Base-by-base conservation (phyloP, 768 basidiomycete species). In the Amanita polypyramis region DNA sequence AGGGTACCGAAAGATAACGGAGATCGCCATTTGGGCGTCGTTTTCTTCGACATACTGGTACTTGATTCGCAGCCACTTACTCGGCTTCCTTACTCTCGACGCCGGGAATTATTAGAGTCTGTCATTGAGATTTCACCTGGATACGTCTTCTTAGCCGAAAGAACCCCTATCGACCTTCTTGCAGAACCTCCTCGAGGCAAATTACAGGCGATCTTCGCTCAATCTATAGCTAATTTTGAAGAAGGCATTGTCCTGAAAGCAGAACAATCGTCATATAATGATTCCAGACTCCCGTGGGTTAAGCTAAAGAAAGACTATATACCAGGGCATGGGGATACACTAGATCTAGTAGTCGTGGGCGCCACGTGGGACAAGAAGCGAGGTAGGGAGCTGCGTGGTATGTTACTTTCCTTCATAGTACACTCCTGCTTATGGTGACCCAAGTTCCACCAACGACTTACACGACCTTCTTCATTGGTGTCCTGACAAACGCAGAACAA, bases 251-350 rank as follows among this genome's bases (percentile, higher is more conserved):
- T 95, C 1, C 67, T 95, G 47, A 95, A 95, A 59, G 79, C 84
- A 0, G 79, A 74, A 3, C 72, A 75, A 19, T 81, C 84, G 0
- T 52, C 44, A 2, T 94, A 95, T 60, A 80, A 82, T 50, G 81
- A 84, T 55, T 69, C 61, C 55, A 63, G 57, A 4, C 64, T 71
- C 50, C 82, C 82, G 12, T 95, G 92, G 91, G 80, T 93, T 23
- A 95, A 96, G 65, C 57, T 90, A 42, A 90, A 92, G 68, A 79
- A 74, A 58, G 93, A 97, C 60, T 95, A 95, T 52, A 89, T 97
- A 33, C 79, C 80, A 1, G 84, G 84, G 3, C 73, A 84, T 38
- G 89, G 90, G 0, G 93, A 97, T 61, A 74, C 77, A 4, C 55
- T 93, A 12, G 89, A 93, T 60, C 71, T 95, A 49, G 79, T 80